Conservation (phyloP, 257 asterid genomes). For the Nicotiana undulata region DNA sequence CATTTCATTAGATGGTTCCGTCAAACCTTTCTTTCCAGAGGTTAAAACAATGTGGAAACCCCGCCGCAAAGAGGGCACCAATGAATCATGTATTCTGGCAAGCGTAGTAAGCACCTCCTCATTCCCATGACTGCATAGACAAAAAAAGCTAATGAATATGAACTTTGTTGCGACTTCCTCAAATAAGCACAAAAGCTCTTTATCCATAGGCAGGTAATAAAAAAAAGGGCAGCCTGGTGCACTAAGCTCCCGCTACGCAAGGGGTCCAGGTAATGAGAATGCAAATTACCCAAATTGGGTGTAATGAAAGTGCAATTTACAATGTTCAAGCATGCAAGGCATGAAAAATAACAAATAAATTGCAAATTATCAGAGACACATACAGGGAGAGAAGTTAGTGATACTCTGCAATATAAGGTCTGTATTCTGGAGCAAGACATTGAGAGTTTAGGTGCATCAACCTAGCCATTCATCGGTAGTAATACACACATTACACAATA, state of each 20-base stretch:
- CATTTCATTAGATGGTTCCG: slow-evolving; percentile 39
- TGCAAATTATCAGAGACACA: not conserved
- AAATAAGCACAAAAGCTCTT: not conserved
- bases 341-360: not conserved
- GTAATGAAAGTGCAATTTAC: not conserved
- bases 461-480: not conserved
- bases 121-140: slow-evolving; percentile 62
- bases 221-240: too few relatives aligned
- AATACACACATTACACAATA: not conserved
- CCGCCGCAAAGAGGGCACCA: slow-evolving; percentile 65
- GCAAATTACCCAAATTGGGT: not conserved
- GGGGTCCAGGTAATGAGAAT: not conserved
- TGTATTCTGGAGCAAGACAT: not conserved
- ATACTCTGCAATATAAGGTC: not conserved
- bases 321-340: not conserved
- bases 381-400: not conserved
- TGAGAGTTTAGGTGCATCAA: not conserved
- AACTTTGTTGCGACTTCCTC: not conserved
- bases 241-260: too few relatives aligned
- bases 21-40: slow-evolving; percentile 23
- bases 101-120: slow-evolving; percentile 73
- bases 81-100: slow-evolving; percentile 67
- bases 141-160: slow-evolving; percentile 4
- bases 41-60: slow-evolving; percentile 49
- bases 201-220: not conserved